phyloP scores from a whole-genome alignment of 441 rosid genomes.

The Codiaeum variegatum region DNA sequence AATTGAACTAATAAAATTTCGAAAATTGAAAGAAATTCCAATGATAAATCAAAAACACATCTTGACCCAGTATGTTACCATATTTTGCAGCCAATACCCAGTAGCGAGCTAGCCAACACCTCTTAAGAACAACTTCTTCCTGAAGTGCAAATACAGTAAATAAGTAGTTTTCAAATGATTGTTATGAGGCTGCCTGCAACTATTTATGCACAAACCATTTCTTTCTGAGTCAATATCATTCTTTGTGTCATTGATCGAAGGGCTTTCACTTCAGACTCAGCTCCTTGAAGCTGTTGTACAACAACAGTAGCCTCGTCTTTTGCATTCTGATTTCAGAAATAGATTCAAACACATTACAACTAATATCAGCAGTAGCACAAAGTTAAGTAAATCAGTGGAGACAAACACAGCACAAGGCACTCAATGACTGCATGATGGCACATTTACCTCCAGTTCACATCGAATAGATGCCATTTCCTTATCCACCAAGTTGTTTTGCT shows the following conservation, averaged over 20 bases:
- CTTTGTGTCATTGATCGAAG: constrained; percentile 81
- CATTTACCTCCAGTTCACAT: constrained; percentile 60
- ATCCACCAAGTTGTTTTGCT: constrained; percentile 54
- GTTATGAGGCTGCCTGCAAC: constrained; percentile 15
- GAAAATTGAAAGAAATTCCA: neutral
- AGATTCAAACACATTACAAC: constrained; percentile 18
- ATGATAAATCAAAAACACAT: constrained; percentile 12
- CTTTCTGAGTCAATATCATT: constrained; percentile 86
- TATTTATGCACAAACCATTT: constrained; percentile 60
- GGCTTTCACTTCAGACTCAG: constrained; percentile 77
- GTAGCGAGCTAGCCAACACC: constrained; percentile 98
- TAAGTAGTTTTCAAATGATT: constrained; percentile 13
- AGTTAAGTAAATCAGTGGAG: constrained; percentile 1
- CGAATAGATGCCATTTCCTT: constrained; percentile 63
- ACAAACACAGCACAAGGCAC: neutral
- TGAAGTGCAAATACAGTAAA: constrained; percentile 27
- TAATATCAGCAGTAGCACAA: constrained; percentile 12
- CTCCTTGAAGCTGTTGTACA: constrained; percentile 58
- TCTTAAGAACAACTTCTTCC: constrained; percentile 98
- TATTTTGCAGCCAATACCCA: constrained; percentile 90
- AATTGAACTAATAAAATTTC: constrained; percentile 14
- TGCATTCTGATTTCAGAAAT: constrained; percentile 44
- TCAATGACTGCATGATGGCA: neutral
- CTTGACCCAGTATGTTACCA: constrained; percentile 41
- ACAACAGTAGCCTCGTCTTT: constrained; percentile 62